Evolutionary conservation across 306 rosid species (phyloP), one percentile per base, ranked within the genome.

Genomic region (Cucumis hystrix): DNA sequence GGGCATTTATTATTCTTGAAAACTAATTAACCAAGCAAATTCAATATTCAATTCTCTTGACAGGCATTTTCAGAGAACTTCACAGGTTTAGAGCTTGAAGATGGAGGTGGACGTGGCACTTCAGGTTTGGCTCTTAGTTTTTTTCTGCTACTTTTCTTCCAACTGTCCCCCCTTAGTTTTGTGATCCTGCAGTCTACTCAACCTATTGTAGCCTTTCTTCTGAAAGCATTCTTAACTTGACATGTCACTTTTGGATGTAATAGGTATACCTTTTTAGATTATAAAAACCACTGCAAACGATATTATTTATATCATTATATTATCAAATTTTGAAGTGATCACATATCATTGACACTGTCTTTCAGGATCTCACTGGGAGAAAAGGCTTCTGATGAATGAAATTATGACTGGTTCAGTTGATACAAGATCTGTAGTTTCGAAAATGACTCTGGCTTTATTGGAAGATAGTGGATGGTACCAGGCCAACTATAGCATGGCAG

Each of bases 401-500:
- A 96, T 96, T 59, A 92, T 96, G 99, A 96, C 99, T 17, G 98
- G 99, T 79, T 96, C 99, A 56, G 99, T 96, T 41, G 99, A 96
- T 85, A 96, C 99, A 47, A 91, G 92, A 91, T 96, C 98, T 56
- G 97, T 96, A 63, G 99, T 96, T 76, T 96, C 99, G 54, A 89
- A 96, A 89, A 91, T 96, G 99, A 96, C 99, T 18, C 82, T 96
- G 49, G 99, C 99, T 76, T 87, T 96, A 69, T 80, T 96, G 76
- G 99, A 92, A 87, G 99, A 96, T 58, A 96, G 99, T 57, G 98
- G 99, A 83, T 96, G 99, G 99, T 96, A 96, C 84, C 85, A 81
- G 80, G 99, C 99, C 78, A 96, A 96, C 87, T 96, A 96, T 87
- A 92, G 97, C 79, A 89, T 92, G 97, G 99, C 98, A 20, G 99